Percentiles rank a stretch among this genome's conserved stretches.
phyloP scores from a whole-genome alignment of 768 basidiomycete genomes.

The Trametes meyenii region DNA sequence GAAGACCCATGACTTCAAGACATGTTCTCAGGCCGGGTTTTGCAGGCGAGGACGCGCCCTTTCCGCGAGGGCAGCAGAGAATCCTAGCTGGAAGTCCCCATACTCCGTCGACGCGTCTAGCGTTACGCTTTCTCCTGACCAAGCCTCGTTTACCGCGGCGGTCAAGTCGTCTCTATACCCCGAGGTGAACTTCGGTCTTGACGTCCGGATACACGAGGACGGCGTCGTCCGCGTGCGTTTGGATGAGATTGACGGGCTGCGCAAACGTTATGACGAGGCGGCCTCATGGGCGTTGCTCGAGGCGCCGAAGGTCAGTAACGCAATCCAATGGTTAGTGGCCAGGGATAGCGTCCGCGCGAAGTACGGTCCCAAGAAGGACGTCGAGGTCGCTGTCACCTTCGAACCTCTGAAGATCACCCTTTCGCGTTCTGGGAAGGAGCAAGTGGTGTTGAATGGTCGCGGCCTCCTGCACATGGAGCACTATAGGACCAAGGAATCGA shows the following conservation, averaged over 20 bases:
- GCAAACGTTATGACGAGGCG: constrained; percentile 90
- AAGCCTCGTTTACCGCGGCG: constrained; percentile 70
- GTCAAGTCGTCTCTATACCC: constrained; percentile 85
- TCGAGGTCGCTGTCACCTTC: constrained; percentile 71
- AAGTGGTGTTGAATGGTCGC: constrained; percentile 87
- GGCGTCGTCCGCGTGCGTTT: constrained; percentile 91
- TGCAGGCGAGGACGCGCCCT: constrained; percentile 91
- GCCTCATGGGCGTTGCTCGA: constrained; percentile 84
- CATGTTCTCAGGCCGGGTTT: constrained; percentile 92
- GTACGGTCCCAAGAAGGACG: constrained; percentile 64
- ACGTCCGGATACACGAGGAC: constrained; percentile 83
- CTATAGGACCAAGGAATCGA: constrained; percentile 71
- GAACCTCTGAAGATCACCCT: constrained; percentile 77
- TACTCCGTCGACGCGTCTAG: constrained; percentile 72
- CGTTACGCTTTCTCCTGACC: constrained; percentile 52
- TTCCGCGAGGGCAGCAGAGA: constrained; percentile 67
- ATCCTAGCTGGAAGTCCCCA: constrained; percentile 77
- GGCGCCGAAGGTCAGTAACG: constrained; percentile 65
- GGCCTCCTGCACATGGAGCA: constrained; percentile 98
- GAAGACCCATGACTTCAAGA: constrained; percentile 90
- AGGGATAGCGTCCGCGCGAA: constrained; percentile 64
- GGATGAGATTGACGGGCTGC: constrained; percentile 81
- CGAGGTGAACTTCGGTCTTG: constrained; percentile 76
- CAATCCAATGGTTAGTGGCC: constrained; percentile 65
- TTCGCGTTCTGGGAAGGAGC: constrained; percentile 72